Evolutionary conservation across 2,329 filamentous ascomycete species (phyloP), one percentile per base, ranked within the genome.

Genomic region (Rugonectria rugulosa): DNA sequence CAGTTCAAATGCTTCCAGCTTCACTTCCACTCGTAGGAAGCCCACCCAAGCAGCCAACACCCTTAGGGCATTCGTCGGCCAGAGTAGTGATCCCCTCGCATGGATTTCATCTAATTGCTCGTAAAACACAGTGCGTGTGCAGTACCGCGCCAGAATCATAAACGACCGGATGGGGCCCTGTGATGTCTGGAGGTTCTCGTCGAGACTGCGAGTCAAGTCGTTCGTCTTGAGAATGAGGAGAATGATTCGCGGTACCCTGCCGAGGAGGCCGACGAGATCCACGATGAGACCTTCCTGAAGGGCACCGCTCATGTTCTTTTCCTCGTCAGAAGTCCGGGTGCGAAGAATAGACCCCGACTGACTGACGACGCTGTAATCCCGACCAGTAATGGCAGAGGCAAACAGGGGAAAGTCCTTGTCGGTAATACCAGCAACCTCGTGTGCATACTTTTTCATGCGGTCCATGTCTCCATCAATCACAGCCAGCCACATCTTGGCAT

Each of bases 211-310:
- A 14, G 95, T 99, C 32, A 99, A 79, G 75, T 99, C 95, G 72
- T 99, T 99, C 3, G 95, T 99, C 78, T 99, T 99, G 59, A 99
- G 82, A 63, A 99, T 98, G 23, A 99, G 80, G 11, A 99, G 81
- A 50, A 99, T 97, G 62, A 99, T 91, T 38, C 92, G 82, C 1
- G 95, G 95, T 6, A 99, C 93, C 66, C 91, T 86, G 42, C 92
- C 91, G 5, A 99, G 84, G 63, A 99, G 80, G 63, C 93, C 88
- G 7, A 99, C 91, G 6, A 99, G 81, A 67, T 97, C 89, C 58
- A 90, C 90, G 31, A 99, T 81, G 71, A 99, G 84, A 9, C 94
- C 94, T 51, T 97, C 92, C 42, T 92, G 90, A 55, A 99, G 79
- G 1, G 92, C 90, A 44, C 87, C 85, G 47, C 89, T 88, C 72